Conservation (phyloP, 1,284 basidiomycete species). For the Naganishia albida region DNA sequence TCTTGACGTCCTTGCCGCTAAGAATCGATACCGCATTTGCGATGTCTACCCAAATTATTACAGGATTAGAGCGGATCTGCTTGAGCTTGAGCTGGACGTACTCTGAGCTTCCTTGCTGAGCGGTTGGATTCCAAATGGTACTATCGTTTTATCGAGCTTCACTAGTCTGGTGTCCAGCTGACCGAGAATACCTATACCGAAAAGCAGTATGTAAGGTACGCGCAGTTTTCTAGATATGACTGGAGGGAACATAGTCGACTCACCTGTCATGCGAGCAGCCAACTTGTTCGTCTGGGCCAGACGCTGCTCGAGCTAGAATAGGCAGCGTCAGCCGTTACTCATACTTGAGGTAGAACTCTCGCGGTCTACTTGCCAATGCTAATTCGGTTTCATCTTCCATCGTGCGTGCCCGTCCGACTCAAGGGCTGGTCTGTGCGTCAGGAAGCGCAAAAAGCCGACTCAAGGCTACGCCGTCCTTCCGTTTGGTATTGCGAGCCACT, state of each 20-base stretch:
- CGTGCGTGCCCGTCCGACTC: neutral
- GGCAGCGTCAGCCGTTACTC: neutral
- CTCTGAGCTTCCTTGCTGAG: constrained; percentile 39
- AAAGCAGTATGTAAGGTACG: too few species aligned
- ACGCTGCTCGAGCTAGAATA: constrained; percentile 48
- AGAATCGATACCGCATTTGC: constrained; percentile 38
- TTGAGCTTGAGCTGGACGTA: neutral
- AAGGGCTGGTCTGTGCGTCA: too few species aligned
- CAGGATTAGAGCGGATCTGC: neutral
- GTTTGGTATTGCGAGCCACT: too few species aligned
- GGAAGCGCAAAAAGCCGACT: too few species aligned
- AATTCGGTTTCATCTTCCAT: constrained; percentile 54
- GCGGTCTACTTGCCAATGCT: constrained; percentile 45
- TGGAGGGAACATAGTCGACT: constrained; percentile 24
- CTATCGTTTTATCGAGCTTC: constrained; percentile 52
- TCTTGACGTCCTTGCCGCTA: constrained; percentile 30
- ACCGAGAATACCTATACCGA: constrained; percentile 44
- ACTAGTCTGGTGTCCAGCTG: constrained; percentile 51
- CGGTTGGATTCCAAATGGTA: constrained; percentile 50
- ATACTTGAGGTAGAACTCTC: neutral
- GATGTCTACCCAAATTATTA: constrained; percentile 38
- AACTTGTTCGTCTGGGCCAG: constrained; percentile 52
- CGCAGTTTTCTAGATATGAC: too few species aligned
- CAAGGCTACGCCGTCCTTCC: too few species aligned
- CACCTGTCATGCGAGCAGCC: constrained; percentile 52